Conservation (phyloP, 2,329 filamentous ascomycete genomes). For the Fusarium subtropicale region DNA sequence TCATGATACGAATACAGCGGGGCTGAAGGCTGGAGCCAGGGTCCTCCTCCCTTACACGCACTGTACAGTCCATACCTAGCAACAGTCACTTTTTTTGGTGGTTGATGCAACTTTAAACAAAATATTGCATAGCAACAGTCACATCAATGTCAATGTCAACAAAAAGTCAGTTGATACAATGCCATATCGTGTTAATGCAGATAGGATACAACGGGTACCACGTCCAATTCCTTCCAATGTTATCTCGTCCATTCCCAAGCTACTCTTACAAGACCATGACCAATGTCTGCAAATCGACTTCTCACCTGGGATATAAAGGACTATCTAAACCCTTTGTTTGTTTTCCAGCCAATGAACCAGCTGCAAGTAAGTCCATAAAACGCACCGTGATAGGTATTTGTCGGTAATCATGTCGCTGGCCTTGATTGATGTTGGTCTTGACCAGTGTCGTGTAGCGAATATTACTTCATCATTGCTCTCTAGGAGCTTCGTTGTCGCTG, state of each 20-base stretch:
- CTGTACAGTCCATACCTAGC: neutral
- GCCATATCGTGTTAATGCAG: constrained; percentile 23
- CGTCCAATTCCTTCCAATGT: constrained; percentile 30
- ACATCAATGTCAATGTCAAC: neutral
- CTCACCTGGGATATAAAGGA: constrained; percentile 55
- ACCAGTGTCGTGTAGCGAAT: constrained; percentile 24
- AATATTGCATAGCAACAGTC: neutral
- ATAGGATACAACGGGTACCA: constrained; percentile 23
- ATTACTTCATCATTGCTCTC: constrained; percentile 36
- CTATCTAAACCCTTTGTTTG: constrained; percentile 63
- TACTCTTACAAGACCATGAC: constrained; percentile 40
- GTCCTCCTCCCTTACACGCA: neutral
- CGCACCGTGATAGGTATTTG: constrained; percentile 23
- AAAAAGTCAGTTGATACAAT: constrained; percentile 31
- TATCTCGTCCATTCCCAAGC: constrained; percentile 41
- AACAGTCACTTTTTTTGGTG: neutral
- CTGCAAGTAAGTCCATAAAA: constrained; percentile 40
- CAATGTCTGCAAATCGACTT: constrained; percentile 35
- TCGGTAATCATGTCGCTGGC: constrained; percentile 22
- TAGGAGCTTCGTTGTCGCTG: constrained; percentile 24
- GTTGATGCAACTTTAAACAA: no score
- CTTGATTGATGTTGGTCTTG: constrained; percentile 14
- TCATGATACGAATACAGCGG: neutral
- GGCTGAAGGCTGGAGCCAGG: constrained; percentile 12
- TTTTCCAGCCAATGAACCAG: constrained; percentile 50